phyloP scores from a whole-genome alignment of 2,329 filamentous ascomycete species.

The Monosporascus cannonballus region DNA sequence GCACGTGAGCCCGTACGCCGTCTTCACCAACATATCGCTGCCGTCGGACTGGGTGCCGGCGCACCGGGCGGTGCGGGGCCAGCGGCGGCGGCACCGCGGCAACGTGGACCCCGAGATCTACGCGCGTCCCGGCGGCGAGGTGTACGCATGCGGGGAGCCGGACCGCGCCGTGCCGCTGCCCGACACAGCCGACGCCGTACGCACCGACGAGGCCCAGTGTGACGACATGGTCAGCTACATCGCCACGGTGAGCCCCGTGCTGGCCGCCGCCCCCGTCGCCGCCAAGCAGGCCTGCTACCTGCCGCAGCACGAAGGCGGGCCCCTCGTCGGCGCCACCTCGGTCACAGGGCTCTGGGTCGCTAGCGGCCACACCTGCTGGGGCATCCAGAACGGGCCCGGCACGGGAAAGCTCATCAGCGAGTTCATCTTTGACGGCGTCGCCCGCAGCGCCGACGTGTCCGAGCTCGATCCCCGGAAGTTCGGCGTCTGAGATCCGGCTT shows the following conservation, averaged over 20 bases:
- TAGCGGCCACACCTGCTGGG: constrained; percentile 94
- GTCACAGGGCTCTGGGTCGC: constrained; percentile 74
- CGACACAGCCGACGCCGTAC: constrained; percentile 65
- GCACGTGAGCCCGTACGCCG: constrained; percentile 64
- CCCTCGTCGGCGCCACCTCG: constrained; percentile 70
- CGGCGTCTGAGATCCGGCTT: constrained; percentile 35
- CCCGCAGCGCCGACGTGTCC: constrained; percentile 60
- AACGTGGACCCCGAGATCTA: constrained; percentile 88
- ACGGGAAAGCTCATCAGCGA: constrained; percentile 80
- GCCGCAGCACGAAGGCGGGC: constrained; percentile 66
- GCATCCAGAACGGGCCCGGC: constrained; percentile 89
- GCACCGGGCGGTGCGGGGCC: constrained; percentile 40
- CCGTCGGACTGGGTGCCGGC: constrained; percentile 56
- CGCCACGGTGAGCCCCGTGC: constrained; percentile 53
- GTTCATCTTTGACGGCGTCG: constrained; percentile 66
- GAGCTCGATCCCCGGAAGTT: constrained; percentile 63
- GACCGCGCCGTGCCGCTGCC: constrained; percentile 73
- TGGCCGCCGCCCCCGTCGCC: constrained; percentile 64
- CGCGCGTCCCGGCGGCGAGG: constrained; percentile 77
- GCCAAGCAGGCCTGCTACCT: constrained; percentile 89
- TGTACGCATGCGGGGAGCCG: constrained; percentile 90
- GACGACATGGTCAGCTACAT: constrained; percentile 83
- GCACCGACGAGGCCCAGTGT: constrained; percentile 69
- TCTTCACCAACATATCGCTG: constrained; percentile 82
- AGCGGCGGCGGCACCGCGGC: constrained; percentile 49